A percentile compares a stretch with the other conserved stretches of the same genome.
phyloP scores from a whole-genome alignment of 106 monocot genomes.

The Alisma plantagoaquatica region DNA sequence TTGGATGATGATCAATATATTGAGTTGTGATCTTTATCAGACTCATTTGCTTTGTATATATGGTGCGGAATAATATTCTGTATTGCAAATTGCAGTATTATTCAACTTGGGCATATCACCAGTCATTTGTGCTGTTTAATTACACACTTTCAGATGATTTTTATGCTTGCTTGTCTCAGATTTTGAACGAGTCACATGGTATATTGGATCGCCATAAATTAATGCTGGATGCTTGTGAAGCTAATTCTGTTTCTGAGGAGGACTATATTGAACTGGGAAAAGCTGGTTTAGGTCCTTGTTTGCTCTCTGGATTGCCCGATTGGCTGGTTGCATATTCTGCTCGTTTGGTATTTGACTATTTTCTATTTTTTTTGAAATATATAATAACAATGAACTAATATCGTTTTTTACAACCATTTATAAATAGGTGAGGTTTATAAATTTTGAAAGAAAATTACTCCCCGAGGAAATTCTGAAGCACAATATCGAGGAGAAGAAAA shows the following conservation, averaged over 20 bases:
- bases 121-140: neutral
- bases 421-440: conserved; percentile 90
- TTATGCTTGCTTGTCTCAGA: conserved; percentile 24
- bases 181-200: conserved; percentile 84
- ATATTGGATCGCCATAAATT: conserved; percentile 86
- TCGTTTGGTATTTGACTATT: conserved; percentile 72
- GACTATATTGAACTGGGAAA: conserved; percentile 69
- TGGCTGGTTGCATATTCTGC: conserved; percentile 98
- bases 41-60: too few relatives aligned
- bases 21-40: too few relatives aligned
- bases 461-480: conserved; percentile 84
- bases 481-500: conserved; percentile 90
- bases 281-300: conserved; percentile 86
- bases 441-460: conserved; percentile 82
- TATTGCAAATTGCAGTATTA: too few relatives aligned
- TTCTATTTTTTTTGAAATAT: too few relatives aligned
- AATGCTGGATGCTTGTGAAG: conserved; percentile 86
- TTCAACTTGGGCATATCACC: too few relatives aligned
- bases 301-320: conserved; percentile 77
- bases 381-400: too few relatives aligned
- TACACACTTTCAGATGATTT: neutral
- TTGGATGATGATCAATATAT: too few relatives aligned
- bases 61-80: too few relatives aligned
- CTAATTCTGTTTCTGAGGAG: conserved; percentile 70
- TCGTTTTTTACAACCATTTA: too few relatives aligned